Evolutionary conservation across 352 stramenopile genomes (phyloP), one percentile per base, ranked within the genome.

Genomic region (Achlya hypogyna): DNA sequence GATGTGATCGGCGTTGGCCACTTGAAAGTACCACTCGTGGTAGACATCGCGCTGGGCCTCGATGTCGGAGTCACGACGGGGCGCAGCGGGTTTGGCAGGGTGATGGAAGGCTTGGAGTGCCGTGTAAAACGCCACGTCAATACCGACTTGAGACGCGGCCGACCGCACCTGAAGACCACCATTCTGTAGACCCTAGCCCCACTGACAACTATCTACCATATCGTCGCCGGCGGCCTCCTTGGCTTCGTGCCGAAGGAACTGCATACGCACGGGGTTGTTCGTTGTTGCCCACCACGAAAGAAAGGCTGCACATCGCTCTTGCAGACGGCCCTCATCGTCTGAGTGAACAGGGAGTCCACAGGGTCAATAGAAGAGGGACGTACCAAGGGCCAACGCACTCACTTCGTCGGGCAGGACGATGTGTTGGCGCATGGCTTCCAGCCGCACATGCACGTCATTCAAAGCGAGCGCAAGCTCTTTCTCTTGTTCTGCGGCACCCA

Each of bases 381-480:
- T 45, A 45, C 38, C 38, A 3, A 45, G 38, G 12, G 38, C 38
- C 38, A 45, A 45, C 1, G 38, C 38, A 45, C 38, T 45, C 38
- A 45, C 38, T 45, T 45, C n/a, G 20, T 64, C 31, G n/a, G 54
- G 54, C 35, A 64, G 22, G 22, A 38, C 12, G 8, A 64, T 32
- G 38, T 64, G 54, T 5, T 28, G 20, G 14, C 47, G 45, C 35
- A 64, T 64, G n/a, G 54, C 54, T 64, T 64, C 31, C 1, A 20
- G 35, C 8, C 54, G 54, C 9, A 64, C 54, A n/a, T 22, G n/a
- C 12, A 34, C 54, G 35, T 64, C 54, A 18, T 31, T 25, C 54
- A 64, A 52, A 22, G 54, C 54, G 54, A 64, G 34, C 35, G 54
- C 54, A 25, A 64, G 54, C n/a, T 64, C 54, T 4, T 64, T 64